These are phyloP conservation scores for Paraurostyla sp. DNA, from an alignment of 73 alveolate genomes.

Conservation along the genomic window DNA sequence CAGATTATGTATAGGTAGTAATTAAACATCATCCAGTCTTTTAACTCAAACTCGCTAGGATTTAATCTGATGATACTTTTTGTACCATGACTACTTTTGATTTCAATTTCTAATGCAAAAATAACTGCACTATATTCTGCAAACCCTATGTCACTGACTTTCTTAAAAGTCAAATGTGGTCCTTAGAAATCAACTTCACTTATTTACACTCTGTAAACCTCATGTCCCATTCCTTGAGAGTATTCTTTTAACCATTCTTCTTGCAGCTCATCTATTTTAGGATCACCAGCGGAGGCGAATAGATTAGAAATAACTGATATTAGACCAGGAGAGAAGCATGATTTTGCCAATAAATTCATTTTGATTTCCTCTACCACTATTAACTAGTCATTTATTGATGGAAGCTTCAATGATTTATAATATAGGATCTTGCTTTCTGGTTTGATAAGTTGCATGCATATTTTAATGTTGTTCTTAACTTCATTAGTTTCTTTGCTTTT, in stretches of 20 bases:
- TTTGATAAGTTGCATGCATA: slow-evolving; percentile 94
- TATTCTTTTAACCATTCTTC: slow-evolving; percentile 96
- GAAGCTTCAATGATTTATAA: slow-evolving; percentile 77
- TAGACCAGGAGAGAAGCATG: slow-evolving; percentile 98
- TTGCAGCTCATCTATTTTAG: slow-evolving; percentile 73
- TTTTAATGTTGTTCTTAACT: slow-evolving; percentile 67
- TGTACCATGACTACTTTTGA: slow-evolving; percentile 77
- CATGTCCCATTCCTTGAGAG: slow-evolving; percentile 96
- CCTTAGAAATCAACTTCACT: slow-evolving; percentile 83
- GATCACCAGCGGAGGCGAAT: slow-evolving; percentile 91
- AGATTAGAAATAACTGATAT: slow-evolving; percentile 91
- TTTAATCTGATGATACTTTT: slow-evolving; percentile 85
- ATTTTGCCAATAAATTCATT: slow-evolving; percentile 94
- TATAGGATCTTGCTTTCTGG: slow-evolving; percentile 96
- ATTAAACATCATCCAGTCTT: slow-evolving; percentile 79
- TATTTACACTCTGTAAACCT: slow-evolving; percentile 88
- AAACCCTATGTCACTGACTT: slow-evolving; percentile 89
- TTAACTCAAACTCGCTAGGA: slow-evolving; percentile 91
- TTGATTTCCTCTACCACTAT: slow-evolving; percentile 89
- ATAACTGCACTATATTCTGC: slow-evolving; percentile 91
- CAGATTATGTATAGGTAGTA: slow-evolving; percentile 95
- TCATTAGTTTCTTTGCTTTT: slow-evolving; percentile 76
- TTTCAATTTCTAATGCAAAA: slow-evolving; percentile 96
- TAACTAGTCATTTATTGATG: slow-evolving; percentile 79
- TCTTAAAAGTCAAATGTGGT: slow-evolving; percentile 85